Conservation (phyloP, 805 yeast genomes). For the Wickerhamiella qilinensis region DNA sequence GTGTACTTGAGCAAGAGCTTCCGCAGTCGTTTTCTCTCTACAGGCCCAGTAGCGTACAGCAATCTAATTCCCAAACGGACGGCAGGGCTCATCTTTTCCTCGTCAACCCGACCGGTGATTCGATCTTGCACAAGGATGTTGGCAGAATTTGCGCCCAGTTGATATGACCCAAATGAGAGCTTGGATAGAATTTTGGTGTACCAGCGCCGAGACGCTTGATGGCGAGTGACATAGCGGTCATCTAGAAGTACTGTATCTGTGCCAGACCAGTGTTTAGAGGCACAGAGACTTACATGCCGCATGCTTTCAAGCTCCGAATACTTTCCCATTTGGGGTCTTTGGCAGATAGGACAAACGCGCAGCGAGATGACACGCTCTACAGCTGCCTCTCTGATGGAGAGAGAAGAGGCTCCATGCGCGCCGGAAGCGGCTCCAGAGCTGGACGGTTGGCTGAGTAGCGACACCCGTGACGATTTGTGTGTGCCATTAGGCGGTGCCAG, state of each 20-base stretch:
- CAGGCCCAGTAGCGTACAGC: constrained; percentile 65
- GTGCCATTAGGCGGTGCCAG: neutral
- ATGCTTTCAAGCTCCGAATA: constrained; percentile 32
- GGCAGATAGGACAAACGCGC: constrained; percentile 70
- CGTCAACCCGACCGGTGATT: constrained; percentile 71
- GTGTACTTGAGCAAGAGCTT: constrained; percentile 51
- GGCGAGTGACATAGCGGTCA: constrained; percentile 59
- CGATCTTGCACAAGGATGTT: constrained; percentile 90
- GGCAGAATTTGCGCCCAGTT: constrained; percentile 79
- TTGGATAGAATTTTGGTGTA: constrained; percentile 68
- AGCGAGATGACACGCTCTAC: constrained; percentile 37
- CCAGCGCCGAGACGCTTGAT: constrained; percentile 79
- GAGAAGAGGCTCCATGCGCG: too few species aligned
- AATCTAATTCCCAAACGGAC: constrained; percentile 78
- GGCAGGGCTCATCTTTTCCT: constrained; percentile 82
- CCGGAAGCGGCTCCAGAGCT: too few species aligned
- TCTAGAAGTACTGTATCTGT: constrained; percentile 42
- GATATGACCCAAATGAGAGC: constrained; percentile 75
- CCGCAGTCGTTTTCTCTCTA: constrained; percentile 71
- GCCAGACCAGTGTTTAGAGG: constrained; percentile 58
- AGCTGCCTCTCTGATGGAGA: constrained; percentile 1
- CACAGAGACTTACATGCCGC: constrained; percentile 80
- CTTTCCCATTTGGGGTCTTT: constrained; percentile 36
- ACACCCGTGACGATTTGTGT: neutral
- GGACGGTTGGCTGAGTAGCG: neutral